A percentile compares a stretch with the other conserved stretches of the same genome.
phyloP scores from a whole-genome alignment of 2,329 filamentous ascomycete species.

The Exophiala phaeomuriformis region DNA sequence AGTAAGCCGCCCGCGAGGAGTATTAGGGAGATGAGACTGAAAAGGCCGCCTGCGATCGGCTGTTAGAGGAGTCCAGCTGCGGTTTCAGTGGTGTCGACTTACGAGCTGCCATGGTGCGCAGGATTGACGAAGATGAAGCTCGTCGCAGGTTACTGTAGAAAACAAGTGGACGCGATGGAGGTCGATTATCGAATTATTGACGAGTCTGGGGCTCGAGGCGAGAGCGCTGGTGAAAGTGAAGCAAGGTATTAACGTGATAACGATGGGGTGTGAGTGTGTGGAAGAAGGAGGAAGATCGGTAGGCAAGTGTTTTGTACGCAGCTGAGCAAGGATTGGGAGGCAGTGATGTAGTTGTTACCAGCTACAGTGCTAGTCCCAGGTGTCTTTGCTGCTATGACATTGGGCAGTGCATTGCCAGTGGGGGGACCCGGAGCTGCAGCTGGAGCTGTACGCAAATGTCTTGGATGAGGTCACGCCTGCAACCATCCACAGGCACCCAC shows the following conservation, averaged over 20 bases:
- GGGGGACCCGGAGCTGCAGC: too few species aligned
- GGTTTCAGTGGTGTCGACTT: constrained; percentile 16
- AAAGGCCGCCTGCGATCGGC: constrained; percentile 43
- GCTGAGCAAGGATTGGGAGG: constrained; percentile 3
- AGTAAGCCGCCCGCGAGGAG: constrained; percentile 56
- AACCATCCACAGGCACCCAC: neutral
- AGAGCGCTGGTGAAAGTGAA: neutral
- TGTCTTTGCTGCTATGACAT: too few species aligned
- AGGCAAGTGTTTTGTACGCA: neutral
- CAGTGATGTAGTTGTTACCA: constrained; percentile 12
- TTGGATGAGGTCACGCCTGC: constrained; percentile 15
- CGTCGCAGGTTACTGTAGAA: too few species aligned
- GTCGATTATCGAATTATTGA: neutral
- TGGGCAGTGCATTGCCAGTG: too few species aligned
- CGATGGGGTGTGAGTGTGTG: neutral
- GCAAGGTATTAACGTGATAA: neutral
- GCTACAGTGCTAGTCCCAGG: neutral
- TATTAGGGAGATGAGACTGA: constrained; percentile 53
- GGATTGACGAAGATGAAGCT: neutral
- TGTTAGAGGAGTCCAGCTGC: neutral
- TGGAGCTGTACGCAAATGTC: neutral
- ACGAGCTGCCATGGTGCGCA: constrained; percentile 30
- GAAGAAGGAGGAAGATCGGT: constrained; percentile 5
- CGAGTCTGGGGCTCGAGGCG: neutral
- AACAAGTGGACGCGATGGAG: neutral